Base-by-base conservation (phyloP, 345 rosid species). In the Stellera chamaejasme region DNA sequence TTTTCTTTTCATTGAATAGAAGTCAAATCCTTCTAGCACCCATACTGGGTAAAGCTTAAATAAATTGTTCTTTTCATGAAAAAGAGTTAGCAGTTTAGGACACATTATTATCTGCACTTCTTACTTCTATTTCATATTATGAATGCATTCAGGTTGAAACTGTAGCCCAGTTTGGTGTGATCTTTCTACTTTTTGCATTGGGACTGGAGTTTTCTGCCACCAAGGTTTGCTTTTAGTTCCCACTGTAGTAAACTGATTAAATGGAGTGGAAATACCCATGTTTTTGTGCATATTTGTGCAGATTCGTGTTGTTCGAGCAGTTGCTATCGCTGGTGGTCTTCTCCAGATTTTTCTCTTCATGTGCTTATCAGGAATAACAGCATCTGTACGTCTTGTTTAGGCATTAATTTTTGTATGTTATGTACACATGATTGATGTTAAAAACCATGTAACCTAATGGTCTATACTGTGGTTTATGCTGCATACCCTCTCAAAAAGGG, bases 131-230 rank as follows among this genome's bases (percentile, higher is more conserved):
- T 16, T 62, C 26, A 43, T 54, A 54, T 57, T 58, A 42, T 58
- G n/a, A 57, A 48, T 64, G 50, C 27, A 19, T 63, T 56, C 68
- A 91, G 96, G 95, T 92, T 51, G 98, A 88, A 81, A 92, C 98
- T 10, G 96, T 85, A 67, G 98, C 98, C 67, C 98, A 92, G 64
- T 92, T 92, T 74, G 98, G 98, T 70, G 98, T 91, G 54, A 82
- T 91, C 68, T 88, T 91, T 77, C 95, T 91, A 54, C 92, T 91
- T 72, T 91, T 91, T 74, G 98, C 96, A 16, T 69, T 88, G 64
- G 96, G 98, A 56, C 72, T 91, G 66, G 96, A 91, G 73, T 91
- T 91, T 68, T 88, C 98, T 8, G 70, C 85, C 13, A 56, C 90
- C 45, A 91, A 88, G 83, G 98, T 88, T 43, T 45, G 64, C 57